These are phyloP conservation scores for Recurvomyces mirabilis DNA, from an alignment of 495 filamentous ascomycete genomes.

Conservation along the genomic window DNA sequence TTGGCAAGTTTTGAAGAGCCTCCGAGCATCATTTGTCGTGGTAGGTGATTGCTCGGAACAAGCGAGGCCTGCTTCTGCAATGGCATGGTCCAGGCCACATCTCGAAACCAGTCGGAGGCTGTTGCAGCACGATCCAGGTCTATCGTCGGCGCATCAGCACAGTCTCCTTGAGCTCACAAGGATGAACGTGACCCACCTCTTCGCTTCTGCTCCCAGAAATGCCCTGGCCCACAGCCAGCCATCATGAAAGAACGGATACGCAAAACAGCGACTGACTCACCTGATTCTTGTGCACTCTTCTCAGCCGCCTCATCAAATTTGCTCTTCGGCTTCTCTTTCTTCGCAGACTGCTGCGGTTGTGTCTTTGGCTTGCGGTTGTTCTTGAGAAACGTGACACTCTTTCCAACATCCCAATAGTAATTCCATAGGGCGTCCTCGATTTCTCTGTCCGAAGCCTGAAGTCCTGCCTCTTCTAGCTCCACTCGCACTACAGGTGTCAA, in stretches of 20 bases:
- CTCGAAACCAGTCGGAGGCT: slow-evolving; percentile 73
- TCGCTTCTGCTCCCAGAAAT: slow-evolving; percentile 1
- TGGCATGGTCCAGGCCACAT: slow-evolving; percentile 79
- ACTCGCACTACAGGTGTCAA: slow-evolving; percentile 16
- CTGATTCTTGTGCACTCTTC: slow-evolving; percentile 14
- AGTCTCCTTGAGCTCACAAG: background rate
- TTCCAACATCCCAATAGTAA: slow-evolving; percentile 87
- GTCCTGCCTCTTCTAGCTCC: slow-evolving; percentile 5
- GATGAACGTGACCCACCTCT: slow-evolving; percentile 11
- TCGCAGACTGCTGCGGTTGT: slow-evolving; percentile 6
- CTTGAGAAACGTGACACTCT: slow-evolving; percentile 66
- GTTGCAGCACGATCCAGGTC: too few relatives aligned
- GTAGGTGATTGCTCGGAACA: slow-evolving; percentile 48
- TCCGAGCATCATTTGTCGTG: slow-evolving; percentile 57
- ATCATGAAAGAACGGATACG: too few relatives aligned
- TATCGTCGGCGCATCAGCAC: too few relatives aligned
- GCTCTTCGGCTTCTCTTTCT: slow-evolving; percentile 32
- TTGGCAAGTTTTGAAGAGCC: slow-evolving; percentile 77
- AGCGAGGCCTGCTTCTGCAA: slow-evolving; percentile 53
- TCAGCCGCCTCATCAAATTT: slow-evolving; percentile 32
- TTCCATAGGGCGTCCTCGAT: slow-evolving; percentile 88
- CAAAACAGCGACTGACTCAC: slow-evolving; percentile 8
- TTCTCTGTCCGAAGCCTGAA: slow-evolving; percentile 48
- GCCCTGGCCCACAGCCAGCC: too few relatives aligned
- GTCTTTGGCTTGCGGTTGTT: slow-evolving; percentile 31